These are phyloP conservation scores for Blastobotrys raffinosifermentans DNA, from an alignment of 1,139 yeast species.

Conservation along the genomic window DNA sequence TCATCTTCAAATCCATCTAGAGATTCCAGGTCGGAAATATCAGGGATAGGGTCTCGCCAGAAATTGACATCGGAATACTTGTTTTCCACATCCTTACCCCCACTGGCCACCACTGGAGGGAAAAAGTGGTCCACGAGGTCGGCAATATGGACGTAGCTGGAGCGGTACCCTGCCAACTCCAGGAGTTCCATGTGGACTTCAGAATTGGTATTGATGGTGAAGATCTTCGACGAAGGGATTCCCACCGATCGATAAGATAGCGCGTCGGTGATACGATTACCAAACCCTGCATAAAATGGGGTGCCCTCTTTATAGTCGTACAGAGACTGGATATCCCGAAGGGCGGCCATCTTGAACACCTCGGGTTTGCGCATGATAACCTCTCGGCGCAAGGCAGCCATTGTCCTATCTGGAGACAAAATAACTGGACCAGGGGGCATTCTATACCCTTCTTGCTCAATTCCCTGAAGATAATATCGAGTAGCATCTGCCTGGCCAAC, in stretches of 20 bases:
- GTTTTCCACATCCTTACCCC: constrained; percentile 33
- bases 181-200: constrained; percentile 96
- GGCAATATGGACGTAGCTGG: constrained; percentile 83
- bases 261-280: constrained; percentile 95
- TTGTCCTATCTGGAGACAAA: constrained; percentile 90
- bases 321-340: constrained; percentile 74
- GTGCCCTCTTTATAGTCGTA: constrained; percentile 39
- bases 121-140: constrained; percentile 96
- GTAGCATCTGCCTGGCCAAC: constrained; percentile 97
- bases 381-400: constrained; percentile 90
- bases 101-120: constrained; percentile 54
- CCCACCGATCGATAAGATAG: constrained; percentile 90
- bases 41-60: constrained; percentile 81
- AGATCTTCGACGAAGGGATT: constrained; percentile 89
- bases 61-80: constrained; percentile 79
- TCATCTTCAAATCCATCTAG: constrained; percentile 26
- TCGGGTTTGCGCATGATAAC: constrained; percentile 94
- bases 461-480: constrained; percentile 71
- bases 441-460: constrained; percentile 65
- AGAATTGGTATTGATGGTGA: constrained; percentile 93
- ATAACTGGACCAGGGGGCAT: constrained; percentile 94
- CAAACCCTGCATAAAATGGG: constrained; percentile 97
- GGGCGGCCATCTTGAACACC: constrained; percentile 95
- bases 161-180: constrained; percentile 87
- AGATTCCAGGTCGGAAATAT: constrained; percentile 50